These are phyloP conservation scores for Zygnema circumcarinatum DNA, from an alignment of 139 green algal genomes.

Conservation along the genomic window DNA sequence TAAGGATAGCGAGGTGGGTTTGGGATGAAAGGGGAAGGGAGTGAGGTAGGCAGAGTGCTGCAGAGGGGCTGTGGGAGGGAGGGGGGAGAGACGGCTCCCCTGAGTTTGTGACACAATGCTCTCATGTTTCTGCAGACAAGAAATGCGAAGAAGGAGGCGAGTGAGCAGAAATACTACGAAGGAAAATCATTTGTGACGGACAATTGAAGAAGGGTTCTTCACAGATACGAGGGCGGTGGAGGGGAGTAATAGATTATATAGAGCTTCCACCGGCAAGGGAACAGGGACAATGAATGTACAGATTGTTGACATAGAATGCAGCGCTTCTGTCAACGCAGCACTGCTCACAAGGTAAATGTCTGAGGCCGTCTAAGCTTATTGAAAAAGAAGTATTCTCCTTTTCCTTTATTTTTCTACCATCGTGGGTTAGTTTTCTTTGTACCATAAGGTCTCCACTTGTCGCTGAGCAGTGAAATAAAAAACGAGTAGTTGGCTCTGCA, in stretches of 20 bases:
- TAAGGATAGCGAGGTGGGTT: no score
- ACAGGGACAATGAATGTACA: not conserved
- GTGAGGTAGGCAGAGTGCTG: not conserved
- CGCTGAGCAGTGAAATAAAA: no score
- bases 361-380: no score
- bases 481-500: no score
- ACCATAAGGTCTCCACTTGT: no score
- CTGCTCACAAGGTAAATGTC: no score
- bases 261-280: not conserved
- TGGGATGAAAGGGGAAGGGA: no score
- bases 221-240: not conserved
- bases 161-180: not conserved
- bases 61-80: not conserved
- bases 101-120: not conserved
- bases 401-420: no score
- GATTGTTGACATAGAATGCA: not conserved
- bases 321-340: no score
- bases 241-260: not conserved
- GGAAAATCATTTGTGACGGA: not conserved
- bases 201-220: not conserved
- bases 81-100: not conserved
- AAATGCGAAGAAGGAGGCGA: not conserved
- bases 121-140: slow-evolving; percentile 13
- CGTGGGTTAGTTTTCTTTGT: no score
- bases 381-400: no score